Percentiles rank a stretch among this genome's conserved stretches.
These are phyloP conservation scores for Xylaria sp. DNA, from an alignment of 2,329 filamentous ascomycete genomes.

Conservation along the genomic window DNA sequence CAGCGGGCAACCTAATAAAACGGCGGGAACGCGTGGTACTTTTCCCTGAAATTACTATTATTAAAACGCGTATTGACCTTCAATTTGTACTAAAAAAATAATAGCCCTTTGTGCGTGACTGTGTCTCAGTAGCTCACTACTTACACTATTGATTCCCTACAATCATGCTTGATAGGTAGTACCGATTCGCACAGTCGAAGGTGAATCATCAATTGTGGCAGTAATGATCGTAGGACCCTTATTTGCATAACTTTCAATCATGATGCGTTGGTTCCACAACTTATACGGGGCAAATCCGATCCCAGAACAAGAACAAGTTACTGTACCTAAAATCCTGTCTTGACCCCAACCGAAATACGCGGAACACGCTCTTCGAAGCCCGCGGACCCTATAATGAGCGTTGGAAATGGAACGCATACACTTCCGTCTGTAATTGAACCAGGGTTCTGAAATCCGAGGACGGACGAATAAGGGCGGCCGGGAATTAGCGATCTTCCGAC, in stretches of 20 bases:
- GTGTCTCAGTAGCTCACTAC: constrained; percentile 10
- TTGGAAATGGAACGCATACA: constrained; percentile 10
- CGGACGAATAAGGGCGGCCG: constrained; percentile 25
- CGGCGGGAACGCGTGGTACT: constrained; percentile 35
- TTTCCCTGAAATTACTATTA: constrained; percentile 27
- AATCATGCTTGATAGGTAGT: background rate
- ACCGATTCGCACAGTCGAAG: background rate
- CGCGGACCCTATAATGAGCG: background rate
- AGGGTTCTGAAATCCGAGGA: constrained; percentile 9
- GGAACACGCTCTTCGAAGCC: background rate
- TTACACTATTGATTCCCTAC: background rate
- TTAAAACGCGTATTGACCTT: constrained; percentile 16
- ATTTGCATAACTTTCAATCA: constrained; percentile 28
- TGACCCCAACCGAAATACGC: background rate
- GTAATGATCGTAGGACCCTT: constrained; percentile 7
- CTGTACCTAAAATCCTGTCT: background rate
- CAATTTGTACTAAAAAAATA: background rate
- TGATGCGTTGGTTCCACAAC: constrained; percentile 20
- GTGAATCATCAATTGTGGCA: constrained; percentile 6
- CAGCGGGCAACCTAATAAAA: constrained; percentile 14
- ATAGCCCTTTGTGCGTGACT: constrained; percentile 28
- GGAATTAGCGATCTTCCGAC: constrained; percentile 34
- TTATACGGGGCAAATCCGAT: constrained; percentile 7
- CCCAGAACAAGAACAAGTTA: background rate
- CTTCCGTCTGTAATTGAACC: background rate